phyloP scores from a whole-genome alignment of 352 stramenopile genomes.

The Albugo laibachii region DNA sequence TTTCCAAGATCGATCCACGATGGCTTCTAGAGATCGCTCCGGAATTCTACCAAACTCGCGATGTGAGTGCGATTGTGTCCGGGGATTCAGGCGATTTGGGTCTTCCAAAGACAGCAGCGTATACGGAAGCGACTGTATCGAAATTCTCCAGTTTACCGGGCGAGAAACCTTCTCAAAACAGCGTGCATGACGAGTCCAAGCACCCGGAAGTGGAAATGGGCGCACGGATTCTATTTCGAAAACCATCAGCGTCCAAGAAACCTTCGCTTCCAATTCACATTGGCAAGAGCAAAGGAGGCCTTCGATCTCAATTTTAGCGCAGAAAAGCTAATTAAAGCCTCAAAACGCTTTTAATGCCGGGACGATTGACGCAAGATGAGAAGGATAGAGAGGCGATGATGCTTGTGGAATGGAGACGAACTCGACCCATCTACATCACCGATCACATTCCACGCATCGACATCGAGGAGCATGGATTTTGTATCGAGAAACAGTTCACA shows the following conservation, averaged over 20 bases:
- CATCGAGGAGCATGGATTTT: conserved; percentile 49
- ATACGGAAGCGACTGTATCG: conserved; percentile 5
- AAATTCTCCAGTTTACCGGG: not conserved
- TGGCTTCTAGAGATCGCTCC: conserved; percentile 47
- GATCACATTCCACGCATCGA: conserved; percentile 32
- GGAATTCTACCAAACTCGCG: conserved; percentile 52
- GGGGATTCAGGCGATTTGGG: conserved; percentile 46
- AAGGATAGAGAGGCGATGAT: too few species aligned
- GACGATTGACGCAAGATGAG: too few species aligned
- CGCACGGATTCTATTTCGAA: conserved; percentile 54
- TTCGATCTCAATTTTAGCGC: conserved; percentile 55
- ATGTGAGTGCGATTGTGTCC: conserved; percentile 39
- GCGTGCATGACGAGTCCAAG: conserved; percentile 4
- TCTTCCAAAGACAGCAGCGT: conserved; percentile 19
- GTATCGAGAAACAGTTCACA: conserved; percentile 42
- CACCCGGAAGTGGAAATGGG: conserved; percentile 6
- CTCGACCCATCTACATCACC: not conserved
- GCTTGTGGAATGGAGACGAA: too few species aligned
- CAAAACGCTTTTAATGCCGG: not conserved
- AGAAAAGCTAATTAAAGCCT: not conserved
- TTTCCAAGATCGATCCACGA: conserved; percentile 46
- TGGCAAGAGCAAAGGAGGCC: conserved; percentile 60
- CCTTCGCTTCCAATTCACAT: conserved; percentile 50
- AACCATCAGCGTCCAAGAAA: conserved; percentile 21
- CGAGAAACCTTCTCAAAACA: not conserved